A percentile compares a stretch with the other conserved stretches of the same genome.
These are phyloP conservation scores for Didymella segeticola DNA, from an alignment of 2,329 filamentous ascomycete species.

Conservation along the genomic window DNA sequence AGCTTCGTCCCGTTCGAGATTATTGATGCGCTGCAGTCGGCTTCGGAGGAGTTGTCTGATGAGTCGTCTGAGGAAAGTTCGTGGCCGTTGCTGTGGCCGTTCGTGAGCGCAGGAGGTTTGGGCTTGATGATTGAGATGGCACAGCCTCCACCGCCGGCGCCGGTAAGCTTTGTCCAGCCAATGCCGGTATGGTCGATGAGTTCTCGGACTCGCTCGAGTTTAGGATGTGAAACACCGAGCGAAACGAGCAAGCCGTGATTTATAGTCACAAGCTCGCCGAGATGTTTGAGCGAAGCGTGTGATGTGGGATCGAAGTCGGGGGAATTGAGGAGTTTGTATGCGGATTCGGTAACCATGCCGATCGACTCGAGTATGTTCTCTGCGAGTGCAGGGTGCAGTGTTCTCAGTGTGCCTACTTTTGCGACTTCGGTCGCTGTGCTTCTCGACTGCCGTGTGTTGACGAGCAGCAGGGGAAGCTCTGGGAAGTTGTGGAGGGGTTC, in stretches of 20 bases:
- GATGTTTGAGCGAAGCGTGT: constrained; percentile 68
- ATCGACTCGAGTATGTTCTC: constrained; percentile 85
- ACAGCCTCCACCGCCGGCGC: constrained; percentile 93
- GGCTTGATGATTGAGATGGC: constrained; percentile 89
- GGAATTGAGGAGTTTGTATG: constrained; percentile 62
- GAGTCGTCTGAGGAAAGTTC: constrained; percentile 32
- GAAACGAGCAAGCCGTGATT: constrained; percentile 94
- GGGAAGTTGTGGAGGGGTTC: constrained; percentile 85
- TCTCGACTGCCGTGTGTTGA: constrained; percentile 87
- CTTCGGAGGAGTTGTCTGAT: constrained; percentile 33
- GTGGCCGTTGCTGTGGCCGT: constrained; percentile 48
- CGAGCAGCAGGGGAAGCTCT: constrained; percentile 85
- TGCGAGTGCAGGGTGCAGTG: constrained; percentile 76
- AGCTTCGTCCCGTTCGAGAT: constrained; percentile 43
- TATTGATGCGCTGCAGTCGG: constrained; percentile 37
- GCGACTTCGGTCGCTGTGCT: constrained; percentile 85
- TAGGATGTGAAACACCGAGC: constrained; percentile 91
- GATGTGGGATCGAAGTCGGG: constrained; percentile 72
- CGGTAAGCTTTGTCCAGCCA: constrained; percentile 97
- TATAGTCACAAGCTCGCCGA: constrained; percentile 89
- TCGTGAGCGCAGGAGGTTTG: constrained; percentile 54
- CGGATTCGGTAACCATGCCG: constrained; percentile 71
- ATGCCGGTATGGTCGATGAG: constrained; percentile 82
- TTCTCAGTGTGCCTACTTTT: constrained; percentile 78
- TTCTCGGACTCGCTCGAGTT: constrained; percentile 88